Conservation (phyloP, 2,329 filamentous ascomycete genomes). For the Plenodomus tracheiphilus region DNA sequence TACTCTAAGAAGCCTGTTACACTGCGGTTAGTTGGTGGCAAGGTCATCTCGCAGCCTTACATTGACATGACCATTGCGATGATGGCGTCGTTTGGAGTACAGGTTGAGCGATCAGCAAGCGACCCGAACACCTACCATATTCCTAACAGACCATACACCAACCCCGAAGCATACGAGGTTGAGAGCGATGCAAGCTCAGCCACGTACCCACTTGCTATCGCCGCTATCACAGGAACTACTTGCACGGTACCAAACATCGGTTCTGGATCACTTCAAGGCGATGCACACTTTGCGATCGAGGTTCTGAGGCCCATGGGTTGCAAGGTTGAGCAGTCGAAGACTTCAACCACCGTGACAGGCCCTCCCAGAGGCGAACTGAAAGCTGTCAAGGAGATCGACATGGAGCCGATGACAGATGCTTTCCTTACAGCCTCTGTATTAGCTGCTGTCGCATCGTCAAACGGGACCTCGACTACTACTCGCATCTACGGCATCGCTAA, state of each 20-base stretch:
- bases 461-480: slow-evolving; percentile 65
- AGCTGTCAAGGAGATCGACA: slow-evolving; percentile 82
- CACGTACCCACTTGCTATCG: slow-evolving; percentile 91
- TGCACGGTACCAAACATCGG: slow-evolving; percentile 98
- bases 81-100: slow-evolving; percentile 91
- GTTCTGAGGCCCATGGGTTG: slow-evolving; percentile 94
- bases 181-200: slow-evolving; percentile 98
- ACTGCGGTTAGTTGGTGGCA: slow-evolving; percentile 87
- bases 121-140: slow-evolving; percentile 94
- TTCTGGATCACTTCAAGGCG: slow-evolving; percentile 86
- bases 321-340: slow-evolving; percentile 78
- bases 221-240: slow-evolving; percentile 92
- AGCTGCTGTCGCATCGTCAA: slow-evolving; percentile 81
- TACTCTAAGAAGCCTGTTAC: slow-evolving; percentile 95
- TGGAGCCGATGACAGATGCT: slow-evolving; percentile 99
- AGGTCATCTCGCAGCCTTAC: slow-evolving; percentile 94
- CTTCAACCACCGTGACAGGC: slow-evolving; percentile 90
- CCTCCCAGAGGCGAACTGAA: slow-evolving; percentile 74
- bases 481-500: slow-evolving; percentile 94
- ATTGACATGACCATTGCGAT: slow-evolving; percentile 99
- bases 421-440: slow-evolving; percentile 94
- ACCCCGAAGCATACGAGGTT: slow-evolving; percentile 82
- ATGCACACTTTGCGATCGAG: slow-evolving; percentile 90
- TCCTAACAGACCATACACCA: slow-evolving; percentile 79
- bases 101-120: slow-evolving; percentile 73